Base-by-base conservation (phyloP, 805 yeast genomes). In the Candida ortonii region DNA sequence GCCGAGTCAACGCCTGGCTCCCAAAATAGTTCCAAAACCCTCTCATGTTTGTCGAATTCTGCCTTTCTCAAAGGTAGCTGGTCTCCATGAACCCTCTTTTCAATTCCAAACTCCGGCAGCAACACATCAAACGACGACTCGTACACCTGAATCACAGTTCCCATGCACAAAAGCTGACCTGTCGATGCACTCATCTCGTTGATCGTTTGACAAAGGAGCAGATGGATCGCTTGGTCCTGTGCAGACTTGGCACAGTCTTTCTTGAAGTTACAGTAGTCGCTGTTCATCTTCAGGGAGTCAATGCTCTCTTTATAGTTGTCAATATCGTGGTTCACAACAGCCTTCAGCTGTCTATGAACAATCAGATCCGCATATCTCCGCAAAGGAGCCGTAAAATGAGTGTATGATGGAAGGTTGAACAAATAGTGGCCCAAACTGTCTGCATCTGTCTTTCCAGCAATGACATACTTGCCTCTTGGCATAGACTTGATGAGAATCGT, bases 61-160 rank as follows among this genome's bases (percentile, higher is more conserved):
- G 97, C 97, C 59, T 88, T 89, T 16, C 76, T 76, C 43, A 90
- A 68, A 8, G 97, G 97, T 36, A 93, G 68, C 62, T 93, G 97
- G 62, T 93, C 98, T 17, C 97, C 97, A 54, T 93, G 98, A 15
- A 89, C 96, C 52, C 97, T 73, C 61, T 89, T 89, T 57, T 89
- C 97, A 49, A 89, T 84, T 27, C 97, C 97, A 64, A 88, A 83
- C 46, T 87, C 96, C 2, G 96, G 96, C 43, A 89, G 69, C 46
- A 84, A 76, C 3, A 89, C 90, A 59, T 93, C 98, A 64, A 93
- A 93, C 2, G 97, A 86, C 1, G 96, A 85, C 61, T 93, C 97
- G 58, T 90, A 89, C 7, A 90, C 97, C 59, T 88, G 96, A 16
- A 87, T 63, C 12, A 90, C 93, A 11, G 87, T 77, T 11, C 95